phyloP scores from a whole-genome alignment of 768 basidiomycete species.

The Lentinus tigrinus region DNA sequence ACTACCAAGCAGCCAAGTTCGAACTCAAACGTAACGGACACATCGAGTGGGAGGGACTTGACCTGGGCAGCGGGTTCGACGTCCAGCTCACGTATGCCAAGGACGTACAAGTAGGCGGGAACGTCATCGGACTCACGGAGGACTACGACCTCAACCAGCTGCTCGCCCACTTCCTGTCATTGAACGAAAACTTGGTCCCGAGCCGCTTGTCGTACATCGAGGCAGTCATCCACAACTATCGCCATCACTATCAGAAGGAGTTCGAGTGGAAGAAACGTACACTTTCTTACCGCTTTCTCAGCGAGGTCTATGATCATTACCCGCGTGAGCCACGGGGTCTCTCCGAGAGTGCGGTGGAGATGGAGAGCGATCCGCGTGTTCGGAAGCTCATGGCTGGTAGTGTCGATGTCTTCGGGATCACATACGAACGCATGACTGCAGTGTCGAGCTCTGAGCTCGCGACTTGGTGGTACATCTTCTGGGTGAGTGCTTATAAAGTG shows the following conservation, averaged over 20 bases:
- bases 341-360: slow-evolving; percentile 42
- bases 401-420: slow-evolving; percentile 44
- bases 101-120: slow-evolving; percentile 46
- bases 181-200: slow-evolving; percentile 54
- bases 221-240: slow-evolving; percentile 48
- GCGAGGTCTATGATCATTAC: slow-evolving; percentile 52
- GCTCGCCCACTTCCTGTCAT: slow-evolving; percentile 60
- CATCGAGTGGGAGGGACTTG: slow-evolving; percentile 48
- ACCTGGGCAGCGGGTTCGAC: slow-evolving; percentile 70
- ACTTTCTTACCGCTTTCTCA: slow-evolving; percentile 63
- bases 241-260: slow-evolving; percentile 47
- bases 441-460: slow-evolving; percentile 49
- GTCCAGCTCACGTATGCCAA: slow-evolving; percentile 58
- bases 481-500: slow-evolving; percentile 44
- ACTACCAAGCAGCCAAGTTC: slow-evolving; percentile 48
- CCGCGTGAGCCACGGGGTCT: slow-evolving; percentile 47
- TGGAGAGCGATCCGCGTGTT: slow-evolving; percentile 57
- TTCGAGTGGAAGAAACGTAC: slow-evolving; percentile 50
- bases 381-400: slow-evolving; percentile 47
- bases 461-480: slow-evolving; percentile 81
- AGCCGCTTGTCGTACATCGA: slow-evolving; percentile 44
- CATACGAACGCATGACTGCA: slow-evolving; percentile 52
- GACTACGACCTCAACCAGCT: slow-evolving; percentile 61
- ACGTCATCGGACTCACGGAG: slow-evolving; percentile 60
- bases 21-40: slow-evolving; percentile 53